Conservation (phyloP, 331 rosid species). For the Pyrus hybrid region DNA sequence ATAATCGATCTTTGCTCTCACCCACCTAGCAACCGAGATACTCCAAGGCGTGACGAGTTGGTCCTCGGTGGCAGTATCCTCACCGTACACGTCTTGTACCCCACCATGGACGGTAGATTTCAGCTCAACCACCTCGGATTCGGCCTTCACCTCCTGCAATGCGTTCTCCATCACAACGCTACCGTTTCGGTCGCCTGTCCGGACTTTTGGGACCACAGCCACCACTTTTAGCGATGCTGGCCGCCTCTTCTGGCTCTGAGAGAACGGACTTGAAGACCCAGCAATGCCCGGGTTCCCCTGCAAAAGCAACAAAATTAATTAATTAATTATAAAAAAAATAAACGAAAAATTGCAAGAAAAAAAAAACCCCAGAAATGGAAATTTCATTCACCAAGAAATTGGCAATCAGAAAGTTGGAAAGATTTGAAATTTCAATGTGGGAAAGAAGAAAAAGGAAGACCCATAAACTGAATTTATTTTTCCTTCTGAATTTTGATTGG, state of each 20-base stretch:
- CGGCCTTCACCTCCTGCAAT: constrained; percentile 28
- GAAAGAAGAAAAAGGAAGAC: background rate
- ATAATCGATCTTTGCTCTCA: constrained; percentile 8
- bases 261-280: constrained; percentile 24
- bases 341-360: background rate
- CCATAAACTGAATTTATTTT: background rate
- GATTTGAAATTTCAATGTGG: constrained; percentile 9
- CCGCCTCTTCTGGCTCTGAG: constrained; percentile 30
- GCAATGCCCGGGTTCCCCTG: constrained; percentile 43
- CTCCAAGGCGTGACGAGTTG: constrained; percentile 84
- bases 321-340: background rate
- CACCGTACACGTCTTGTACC: constrained; percentile 59
- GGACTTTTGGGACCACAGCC: constrained; percentile 37
- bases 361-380: constrained; percentile 10
- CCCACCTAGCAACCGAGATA: constrained; percentile 86
- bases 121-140: constrained; percentile 27
- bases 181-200: constrained; percentile 47
- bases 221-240: constrained; percentile 34
- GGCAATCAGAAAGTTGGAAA: background rate
- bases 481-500: background rate
- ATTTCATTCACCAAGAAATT: background rate
- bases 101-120: constrained; percentile 38
- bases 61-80: constrained; percentile 71
- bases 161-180: constrained; percentile 47
- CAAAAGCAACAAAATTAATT: background rate